phyloP scores from a whole-genome alignment of 495 filamentous ascomycete species.

The Bryoglossum gracile region DNA sequence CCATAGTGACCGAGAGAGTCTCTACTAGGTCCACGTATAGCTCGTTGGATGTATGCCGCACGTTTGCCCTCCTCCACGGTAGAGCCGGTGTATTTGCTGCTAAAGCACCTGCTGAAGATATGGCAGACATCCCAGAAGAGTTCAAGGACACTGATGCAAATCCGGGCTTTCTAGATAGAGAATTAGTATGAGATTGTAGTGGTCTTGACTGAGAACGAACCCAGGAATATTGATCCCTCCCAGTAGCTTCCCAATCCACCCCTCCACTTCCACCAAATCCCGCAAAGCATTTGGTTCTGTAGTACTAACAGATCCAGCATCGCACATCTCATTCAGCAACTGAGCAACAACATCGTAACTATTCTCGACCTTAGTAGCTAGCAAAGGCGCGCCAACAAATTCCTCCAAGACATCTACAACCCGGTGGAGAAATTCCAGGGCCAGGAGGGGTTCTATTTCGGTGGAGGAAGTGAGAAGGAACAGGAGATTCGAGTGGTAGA shows the following conservation, averaged over 20 bases:
- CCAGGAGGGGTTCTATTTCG: slow-evolving; percentile 89
- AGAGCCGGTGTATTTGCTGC: slow-evolving; percentile 39
- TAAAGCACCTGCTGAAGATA: slow-evolving; percentile 21
- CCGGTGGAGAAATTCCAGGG: slow-evolving; percentile 90
- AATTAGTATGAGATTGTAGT: slow-evolving; percentile 1
- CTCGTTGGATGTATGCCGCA: slow-evolving; percentile 93
- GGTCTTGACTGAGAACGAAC: slow-evolving; percentile 31
- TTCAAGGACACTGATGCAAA: slow-evolving; percentile 15
- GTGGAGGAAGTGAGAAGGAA: slow-evolving; percentile 76
- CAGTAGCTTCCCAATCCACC: slow-evolving; percentile 84
- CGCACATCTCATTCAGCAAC: slow-evolving; percentile 91
- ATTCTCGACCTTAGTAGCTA: slow-evolving; percentile 75
- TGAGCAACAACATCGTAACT: slow-evolving; percentile 95
- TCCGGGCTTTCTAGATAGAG: slow-evolving; percentile 18
- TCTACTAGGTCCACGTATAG: slow-evolving; percentile 96
- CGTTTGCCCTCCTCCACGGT: slow-evolving; percentile 86
- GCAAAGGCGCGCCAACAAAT: slow-evolving; percentile 82
- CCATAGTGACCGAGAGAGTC: slow-evolving; percentile 75
- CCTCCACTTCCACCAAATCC: slow-evolving; percentile 85
- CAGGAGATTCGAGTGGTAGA: slow-evolving; percentile 77
- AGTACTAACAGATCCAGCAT: slow-evolving; percentile 81
- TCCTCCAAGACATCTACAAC: slow-evolving; percentile 92
- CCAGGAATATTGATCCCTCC: slow-evolving; percentile 76
- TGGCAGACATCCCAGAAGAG: slow-evolving; percentile 22
- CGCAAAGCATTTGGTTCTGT: slow-evolving; percentile 91